Evolutionary conservation across 1,284 basidiomycete genomes (phyloP), one percentile per base, ranked within the genome.

Genomic region (Malassezia pachydermatis): DNA sequence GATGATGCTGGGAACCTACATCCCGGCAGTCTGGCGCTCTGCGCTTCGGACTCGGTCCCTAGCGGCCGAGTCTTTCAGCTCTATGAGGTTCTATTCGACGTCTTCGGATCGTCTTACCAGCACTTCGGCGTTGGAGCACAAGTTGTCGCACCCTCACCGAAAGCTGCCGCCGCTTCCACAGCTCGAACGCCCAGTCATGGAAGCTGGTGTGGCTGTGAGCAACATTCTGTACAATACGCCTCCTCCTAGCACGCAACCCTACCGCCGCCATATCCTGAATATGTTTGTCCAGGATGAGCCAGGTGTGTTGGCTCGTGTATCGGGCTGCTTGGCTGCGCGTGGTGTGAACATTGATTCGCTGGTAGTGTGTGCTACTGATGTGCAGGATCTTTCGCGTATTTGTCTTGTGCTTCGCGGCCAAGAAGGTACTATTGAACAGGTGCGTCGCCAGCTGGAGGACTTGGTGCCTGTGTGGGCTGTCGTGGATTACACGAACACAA

Each of bases 241-340:
- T 6, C 85, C 89, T 16, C 88, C 89, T 1, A 88, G 83, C 70
- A 74, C 83, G 46, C 86, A 94, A 72, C 90, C 90, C 2, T 94
- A 84, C 25, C 39, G 30, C 22, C 49, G 44, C 72, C 94, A 98
- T 72, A 82, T 92, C 52, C 79, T 99, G 59, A 98, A 98, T 76
- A 96, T 90, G 74, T 81, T 99, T 54, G 94, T 99, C 6, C 94
- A 99, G 75, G 96, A 99, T 73, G 94, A 99, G 75, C 94, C 94
- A 2, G 94, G 94, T 73, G 94, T 99, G 16, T 79, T 99, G 17
- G 95, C 92, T 19, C 84, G 94, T 60, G 90, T 99, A 2, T 92
- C 92, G 5, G 94, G 94, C 57, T 96, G 92, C 61, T 80, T 99
- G 24, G 94, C 94, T 19, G 94, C 88, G 33, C 79, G 94, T 59